Base-by-base conservation (phyloP, 75 land plant species). In the Pinus albicaulis region DNA sequence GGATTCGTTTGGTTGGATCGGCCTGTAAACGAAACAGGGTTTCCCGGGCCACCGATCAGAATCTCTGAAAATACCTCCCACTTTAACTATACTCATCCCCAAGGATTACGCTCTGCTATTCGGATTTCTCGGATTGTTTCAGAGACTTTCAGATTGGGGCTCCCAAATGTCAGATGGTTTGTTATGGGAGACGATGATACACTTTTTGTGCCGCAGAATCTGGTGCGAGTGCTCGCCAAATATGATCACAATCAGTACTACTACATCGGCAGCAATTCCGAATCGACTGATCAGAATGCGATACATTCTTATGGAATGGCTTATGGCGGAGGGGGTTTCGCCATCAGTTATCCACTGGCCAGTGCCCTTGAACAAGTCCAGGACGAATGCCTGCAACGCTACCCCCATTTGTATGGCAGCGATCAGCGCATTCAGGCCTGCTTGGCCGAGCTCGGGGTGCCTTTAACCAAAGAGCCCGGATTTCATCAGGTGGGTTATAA, bases 151-250 rank as follows among this genome's bases (percentile, higher is more conserved):
- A 59, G 82, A 68, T 56, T 88, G 3, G 76, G 77, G 41, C 24
- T 88, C 57, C 69, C 77, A 22, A 80, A 88, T 56, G 88, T 90
- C 53, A 76, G 89, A 44, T 89, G 90, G 89, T 80, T 87, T 59
- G 86, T 89, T n/a, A 87, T 89, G 87, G 87, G 83, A 2, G 90
- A 89, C 31, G 91, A 89, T 60, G 90, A 89, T 48, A 87, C 91
- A 0, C 82, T 89, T 13, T 83, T 89, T 55, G 15, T 84, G 23
- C 80, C 73, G 57, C 90, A 89, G 6, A 89, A 84, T 62, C 66
- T 87, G 17, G 83, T 89, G 72, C 74, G 73, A 25, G 41, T 84
- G 0, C 78, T 89, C 24, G 36, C 75, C 3, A 84, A 82, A 48
- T 88, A 89, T 52, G 91, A 87, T 63, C 83, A 76, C 28, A 34